phyloP scores from a whole-genome alignment of 352 stramenopile genomes.

The Phytophthora sojae region DNA sequence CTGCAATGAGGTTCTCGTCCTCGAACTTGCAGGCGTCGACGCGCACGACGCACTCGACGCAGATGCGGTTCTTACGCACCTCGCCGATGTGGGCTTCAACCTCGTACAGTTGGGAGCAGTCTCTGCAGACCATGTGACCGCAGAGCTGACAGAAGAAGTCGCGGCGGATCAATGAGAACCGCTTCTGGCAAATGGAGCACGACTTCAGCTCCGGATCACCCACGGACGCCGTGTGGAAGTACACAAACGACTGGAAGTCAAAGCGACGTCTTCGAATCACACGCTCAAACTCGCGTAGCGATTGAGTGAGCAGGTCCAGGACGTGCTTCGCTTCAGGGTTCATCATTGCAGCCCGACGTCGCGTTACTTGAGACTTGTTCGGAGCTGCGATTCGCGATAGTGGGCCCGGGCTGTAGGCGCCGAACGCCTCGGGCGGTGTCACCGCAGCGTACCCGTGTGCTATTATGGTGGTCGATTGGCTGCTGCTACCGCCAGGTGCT shows the following conservation, averaged over 20 bases:
- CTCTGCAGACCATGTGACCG: conserved; percentile 49
- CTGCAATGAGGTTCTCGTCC: conserved; percentile 55
- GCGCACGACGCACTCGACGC: conserved; percentile 56
- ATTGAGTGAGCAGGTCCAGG: conserved; percentile 52
- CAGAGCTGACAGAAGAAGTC: conserved; percentile 64
- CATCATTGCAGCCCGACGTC: conserved; percentile 45
- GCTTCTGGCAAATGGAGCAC: conserved; percentile 52
- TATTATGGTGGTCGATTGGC: conserved; percentile 49
- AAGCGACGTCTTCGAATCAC: conserved; percentile 68
- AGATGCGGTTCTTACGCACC: conserved; percentile 51
- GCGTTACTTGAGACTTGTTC: conserved; percentile 31
- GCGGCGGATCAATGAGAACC: conserved; percentile 48
- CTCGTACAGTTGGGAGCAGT: conserved; percentile 59
- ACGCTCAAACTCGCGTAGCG: conserved; percentile 56
- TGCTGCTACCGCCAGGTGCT: conserved; percentile 33
- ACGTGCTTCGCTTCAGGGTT: conserved; percentile 67
- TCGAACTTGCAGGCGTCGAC: conserved; percentile 61
- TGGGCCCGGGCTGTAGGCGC: conserved; percentile 18
- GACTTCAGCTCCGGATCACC: conserved; percentile 17
- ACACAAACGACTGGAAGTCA: conserved; percentile 69
- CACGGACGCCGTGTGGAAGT: conserved; percentile 38
- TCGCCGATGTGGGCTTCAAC: conserved; percentile 53
- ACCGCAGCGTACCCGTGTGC: conserved; percentile 61
- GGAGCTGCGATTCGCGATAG: conserved; percentile 6
- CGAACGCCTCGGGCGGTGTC: conserved; percentile 42